Percentiles rank a stretch among this genome's conserved stretches.
phyloP scores from a whole-genome alignment of 2,329 filamentous ascomycete genomes.

The Pseudocercospora macadamiae region DNA sequence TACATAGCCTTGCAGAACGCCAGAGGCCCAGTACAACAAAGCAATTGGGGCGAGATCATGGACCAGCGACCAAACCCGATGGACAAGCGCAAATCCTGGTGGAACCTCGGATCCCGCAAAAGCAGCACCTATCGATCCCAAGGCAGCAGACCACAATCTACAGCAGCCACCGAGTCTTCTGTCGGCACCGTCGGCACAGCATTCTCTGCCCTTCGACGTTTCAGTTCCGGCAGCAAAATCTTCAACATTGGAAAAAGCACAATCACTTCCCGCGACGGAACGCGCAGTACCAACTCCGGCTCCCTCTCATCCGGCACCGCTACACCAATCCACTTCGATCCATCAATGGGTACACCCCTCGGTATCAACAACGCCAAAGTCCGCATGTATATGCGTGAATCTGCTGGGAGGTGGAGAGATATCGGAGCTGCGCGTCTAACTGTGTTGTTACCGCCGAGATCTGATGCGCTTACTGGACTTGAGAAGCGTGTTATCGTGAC shows the following conservation, averaged over 20 bases:
- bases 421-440: slow-evolving; percentile 82
- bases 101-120: slow-evolving; percentile 57
- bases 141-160: slow-evolving; percentile 57
- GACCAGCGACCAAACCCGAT: slow-evolving; percentile 36
- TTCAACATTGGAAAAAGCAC: slow-evolving; percentile 86
- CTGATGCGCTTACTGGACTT: slow-evolving; percentile 58
- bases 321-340: slow-evolving; percentile 38
- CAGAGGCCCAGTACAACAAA: slow-evolving; percentile 59
- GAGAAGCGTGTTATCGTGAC: slow-evolving; percentile 86
- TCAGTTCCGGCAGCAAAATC: slow-evolving; percentile 68
- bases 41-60: slow-evolving; percentile 55
- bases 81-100: slow-evolving; percentile 49
- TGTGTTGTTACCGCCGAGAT: slow-evolving; percentile 72
- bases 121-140: slow-evolving; percentile 59
- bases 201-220: slow-evolving; percentile 74
- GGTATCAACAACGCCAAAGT: slow-evolving; percentile 83
- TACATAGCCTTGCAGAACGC: slow-evolving; percentile 79
- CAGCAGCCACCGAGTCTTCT: slow-evolving; percentile 71
- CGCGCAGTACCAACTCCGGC: slow-evolving; percentile 61
- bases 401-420: slow-evolving; percentile 82
- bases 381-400: slow-evolving; percentile 78
- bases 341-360: slow-evolving; percentile 49
- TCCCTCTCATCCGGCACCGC: slow-evolving; percentile 55
- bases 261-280: slow-evolving; percentile 61
- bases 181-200: slow-evolving; percentile 76